Percentiles rank a stretch among this genome's conserved stretches.
phyloP scores from a whole-genome alignment of 805 yeast species.

The Saturnispora bothae region DNA sequence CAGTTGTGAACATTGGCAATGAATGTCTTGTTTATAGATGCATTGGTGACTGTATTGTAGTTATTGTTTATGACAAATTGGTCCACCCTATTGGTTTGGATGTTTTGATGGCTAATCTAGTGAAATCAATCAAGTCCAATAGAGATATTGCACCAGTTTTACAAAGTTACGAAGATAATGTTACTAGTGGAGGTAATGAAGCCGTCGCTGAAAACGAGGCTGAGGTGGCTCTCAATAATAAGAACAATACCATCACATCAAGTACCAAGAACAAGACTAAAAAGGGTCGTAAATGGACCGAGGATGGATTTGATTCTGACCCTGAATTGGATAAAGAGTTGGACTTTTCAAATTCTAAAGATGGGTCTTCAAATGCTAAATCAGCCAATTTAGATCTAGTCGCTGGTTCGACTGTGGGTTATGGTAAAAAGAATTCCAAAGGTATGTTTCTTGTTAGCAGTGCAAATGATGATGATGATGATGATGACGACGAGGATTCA shows the following conservation, averaged over 20 bases:
- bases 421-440: constrained; percentile 33
- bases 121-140: constrained; percentile 7
- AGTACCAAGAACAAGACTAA: constrained; percentile 16
- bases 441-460: constrained; percentile 58
- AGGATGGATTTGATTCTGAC: constrained; percentile 48
- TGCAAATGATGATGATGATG: constrained; percentile 39
- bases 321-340: constrained; percentile 25
- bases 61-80: too few relatives aligned
- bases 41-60: too few relatives aligned
- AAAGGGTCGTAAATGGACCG: constrained; percentile 54
- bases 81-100: too few relatives aligned
- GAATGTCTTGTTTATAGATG: too few relatives aligned
- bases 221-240: constrained; percentile 7
- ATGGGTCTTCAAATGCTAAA: constrained; percentile 10
- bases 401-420: constrained; percentile 30
- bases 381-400: constrained; percentile 23
- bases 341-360: constrained; percentile 41
- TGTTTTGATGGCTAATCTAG: too few relatives aligned
- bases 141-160: too few relatives aligned
- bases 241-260: constrained; percentile 19
- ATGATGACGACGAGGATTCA: too few relatives aligned
- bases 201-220: constrained; percentile 18
- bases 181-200: too few relatives aligned
- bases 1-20: too few relatives aligned
- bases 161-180: too few relatives aligned